These are phyloP conservation scores for Santalum album DNA, from an alignment of 164 flowering plant species.

Conservation along the genomic window DNA sequence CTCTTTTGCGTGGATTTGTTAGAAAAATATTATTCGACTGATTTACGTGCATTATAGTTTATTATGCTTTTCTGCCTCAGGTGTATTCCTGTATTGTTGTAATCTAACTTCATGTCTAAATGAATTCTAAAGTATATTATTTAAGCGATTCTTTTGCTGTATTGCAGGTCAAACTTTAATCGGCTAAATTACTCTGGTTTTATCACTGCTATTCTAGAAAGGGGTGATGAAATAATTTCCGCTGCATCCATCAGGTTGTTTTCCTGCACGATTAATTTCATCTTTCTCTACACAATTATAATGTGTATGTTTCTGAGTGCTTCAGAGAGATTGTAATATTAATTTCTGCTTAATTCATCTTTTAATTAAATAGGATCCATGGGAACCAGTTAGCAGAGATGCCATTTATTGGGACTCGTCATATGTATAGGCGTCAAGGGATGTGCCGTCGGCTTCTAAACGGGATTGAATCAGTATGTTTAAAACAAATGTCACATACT, in stretches of 20 bases:
- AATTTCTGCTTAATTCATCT: background rate
- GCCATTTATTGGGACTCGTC: slow-evolving; percentile 78
- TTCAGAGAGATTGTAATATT: background rate
- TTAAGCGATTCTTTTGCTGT: background rate
- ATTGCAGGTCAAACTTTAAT: slow-evolving; percentile 49
- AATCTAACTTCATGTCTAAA: no score
- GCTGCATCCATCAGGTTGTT: slow-evolving; percentile 57
- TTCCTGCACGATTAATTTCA: background rate
- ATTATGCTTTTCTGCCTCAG: no score
- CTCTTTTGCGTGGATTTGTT: no score
- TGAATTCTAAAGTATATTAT: no score
- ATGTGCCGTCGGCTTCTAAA: slow-evolving; percentile 70
- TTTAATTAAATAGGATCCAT: slow-evolving; percentile 37
- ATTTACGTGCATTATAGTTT: no score
- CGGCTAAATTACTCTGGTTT: slow-evolving; percentile 49
- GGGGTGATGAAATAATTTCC: slow-evolving; percentile 42
- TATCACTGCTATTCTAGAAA: slow-evolving; percentile 42
- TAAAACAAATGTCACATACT: background rate
- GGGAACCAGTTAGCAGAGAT: slow-evolving; percentile 65
- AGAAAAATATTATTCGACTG: no score
- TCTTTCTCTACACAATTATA: no score
- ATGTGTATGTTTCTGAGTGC: no score
- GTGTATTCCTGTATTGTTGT: no score
- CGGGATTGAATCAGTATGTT: slow-evolving; percentile 55
- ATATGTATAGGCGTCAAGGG: slow-evolving; percentile 60